Evolutionary conservation across 441 rosid species (phyloP), one percentile per base, ranked within the genome.

Genomic region (Pelargonium australe): DNA sequence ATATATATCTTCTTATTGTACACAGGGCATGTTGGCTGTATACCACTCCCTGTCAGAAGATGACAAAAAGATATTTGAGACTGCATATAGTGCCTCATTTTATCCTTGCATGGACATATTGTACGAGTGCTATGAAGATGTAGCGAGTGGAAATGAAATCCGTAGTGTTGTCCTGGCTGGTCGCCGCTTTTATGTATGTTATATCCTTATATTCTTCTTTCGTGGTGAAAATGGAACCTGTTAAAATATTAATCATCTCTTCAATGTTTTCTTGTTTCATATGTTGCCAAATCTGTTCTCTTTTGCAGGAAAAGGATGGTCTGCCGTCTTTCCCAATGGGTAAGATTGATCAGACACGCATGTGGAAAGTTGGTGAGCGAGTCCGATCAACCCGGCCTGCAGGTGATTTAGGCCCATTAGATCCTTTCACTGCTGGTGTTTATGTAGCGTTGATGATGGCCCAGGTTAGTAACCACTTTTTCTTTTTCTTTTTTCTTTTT

Each of bases 291-390:
- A 11, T 47, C 55, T 49, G 16, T 41, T 6, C 10, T 67, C 44
- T 64, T 65, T 57, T 62, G 69, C 79, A 92, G 97, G 98, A 92
- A 57, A 92, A 90, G 76, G 98, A 89, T 16, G 96, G 97, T 17
- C 81, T 92, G 23, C 98, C 97, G 13, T 87, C 97, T 61, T 92
- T 92, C 80, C 98, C 98, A 2, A 92, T 92, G 98, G 98, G 98
- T 34, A 92, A 89, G 76, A 92, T 92, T 68, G 98, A 92, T 71
- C 96, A 89, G 79, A 92, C 98, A 44, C 87, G 87, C 53, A 91
- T 93, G 98, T 91, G 98, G 98, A 93, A 87, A 80, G 97, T 93
- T 0, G 98, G 98, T 72, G 93, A 91, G 80, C 83, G 74, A 13
- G 97, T 93, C 49, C 80, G 97, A 65, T 76, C 86, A 64, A 34